Base-by-base conservation (phyloP, 2,329 filamentous ascomycete genomes). In the Lachnellula hyalina region DNA sequence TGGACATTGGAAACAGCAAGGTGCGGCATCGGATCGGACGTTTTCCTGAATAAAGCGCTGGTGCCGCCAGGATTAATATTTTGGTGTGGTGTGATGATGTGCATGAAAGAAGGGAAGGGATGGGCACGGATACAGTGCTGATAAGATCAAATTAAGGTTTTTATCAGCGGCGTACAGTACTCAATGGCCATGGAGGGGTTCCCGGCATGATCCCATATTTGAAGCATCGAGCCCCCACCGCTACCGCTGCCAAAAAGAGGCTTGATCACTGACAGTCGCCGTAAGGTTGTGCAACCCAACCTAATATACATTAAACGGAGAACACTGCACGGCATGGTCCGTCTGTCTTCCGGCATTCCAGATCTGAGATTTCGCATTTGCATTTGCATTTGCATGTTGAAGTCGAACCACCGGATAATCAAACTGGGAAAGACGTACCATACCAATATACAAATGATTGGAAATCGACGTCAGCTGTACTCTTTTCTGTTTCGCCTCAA, bases 101-200 rank as follows among this genome's bases (percentile, higher is more conserved):
- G 36, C 38, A 42, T 25, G 19, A 32, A n/a, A 19, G n/a, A 25
- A 14, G 23, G 21, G 15, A n/a, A 28, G 23, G 21, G 15, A n/a
- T n/a, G 23, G 21, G 23, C 45, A 32, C 45, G 28, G 32, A 23
- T 28, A 32, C 28, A 11, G 28, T 32, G 3, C 8, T 47, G 44
- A 32, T 47, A 47, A 47, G 44, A 47, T 47, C 44, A 32, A 25
- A 47, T 28, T 47, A 47, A 47, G 44, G 44, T 47, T 47, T 47
- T 47, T 44, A 12, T 21, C 17, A 19, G 41, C 5, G 17, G n/a
- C 12, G 41, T 32, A 32, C 28, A 3, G 28, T 32, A 32, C 28
- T 8, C 8, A 9, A 19, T 8, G 38, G 38, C 15, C 15, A 19
- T 19, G 41, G 41, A 44, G 17, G n/a, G 41, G 36, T 40, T 40